phyloP scores from a whole-genome alignment of 768 basidiomycete species.

The Peribolospora baueri region DNA sequence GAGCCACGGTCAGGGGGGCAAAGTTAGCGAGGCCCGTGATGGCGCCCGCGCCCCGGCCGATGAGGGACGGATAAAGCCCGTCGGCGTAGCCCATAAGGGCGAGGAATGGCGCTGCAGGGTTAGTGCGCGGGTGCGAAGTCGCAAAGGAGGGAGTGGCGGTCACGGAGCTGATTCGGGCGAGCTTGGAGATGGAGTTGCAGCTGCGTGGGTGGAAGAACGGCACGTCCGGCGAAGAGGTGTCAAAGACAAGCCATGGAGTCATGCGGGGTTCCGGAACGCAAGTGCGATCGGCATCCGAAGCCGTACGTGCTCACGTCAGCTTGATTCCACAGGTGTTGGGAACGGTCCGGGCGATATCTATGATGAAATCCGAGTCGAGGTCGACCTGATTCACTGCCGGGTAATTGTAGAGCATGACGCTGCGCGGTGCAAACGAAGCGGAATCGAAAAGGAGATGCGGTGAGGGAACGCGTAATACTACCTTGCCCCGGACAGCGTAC shows the following conservation, averaged over 20 bases:
- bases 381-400: conserved; percentile 33
- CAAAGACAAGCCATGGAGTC: neutral
- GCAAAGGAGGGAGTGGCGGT: conserved; percentile 22
- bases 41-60: conserved; percentile 36
- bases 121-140: conserved; percentile 40
- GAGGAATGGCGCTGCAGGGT: conserved; percentile 26
- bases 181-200: too few relatives aligned
- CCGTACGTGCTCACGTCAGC: neutral
- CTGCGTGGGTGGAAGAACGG: too few relatives aligned
- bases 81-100: conserved; percentile 50
- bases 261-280: neutral
- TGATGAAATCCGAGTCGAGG: conserved; percentile 52
- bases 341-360: conserved; percentile 41
- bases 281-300: neutral
- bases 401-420: too few relatives aligned
- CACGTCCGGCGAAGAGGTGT: neutral
- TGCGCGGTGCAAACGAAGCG: too few relatives aligned
- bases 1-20: neutral
- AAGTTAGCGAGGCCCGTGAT: conserved; percentile 27
- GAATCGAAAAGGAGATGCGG: too few relatives aligned
- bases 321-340: conserved; percentile 63
- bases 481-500: too few relatives aligned
- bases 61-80: conserved; percentile 33
- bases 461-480: too few relatives aligned
- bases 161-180: too few relatives aligned